Base-by-base conservation (phyloP, 2,329 filamentous ascomycete species). In the Byssochlamys sp. region DNA sequence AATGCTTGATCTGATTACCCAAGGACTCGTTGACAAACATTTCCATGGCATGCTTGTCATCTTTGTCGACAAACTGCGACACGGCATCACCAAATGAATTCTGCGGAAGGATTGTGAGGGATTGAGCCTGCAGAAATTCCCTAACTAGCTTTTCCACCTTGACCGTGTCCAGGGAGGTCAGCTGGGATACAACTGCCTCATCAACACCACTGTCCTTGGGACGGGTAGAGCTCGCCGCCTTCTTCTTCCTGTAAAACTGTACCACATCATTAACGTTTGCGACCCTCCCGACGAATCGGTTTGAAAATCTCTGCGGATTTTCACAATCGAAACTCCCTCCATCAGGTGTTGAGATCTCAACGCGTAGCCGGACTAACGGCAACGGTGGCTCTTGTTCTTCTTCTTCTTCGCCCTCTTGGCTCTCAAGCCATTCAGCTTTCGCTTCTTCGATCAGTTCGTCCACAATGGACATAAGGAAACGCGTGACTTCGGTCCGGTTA, bases 261-360 rank as follows among this genome's bases (percentile, higher is more conserved):
- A 99, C 86, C 0, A 99, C 90, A 65, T 99, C 94, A 64, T 91
- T 95, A 9, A 87, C 86, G 68, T 99, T 99, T 59, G 94, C 94
- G 0, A 99, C 92, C 67, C 85, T 89, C n/a, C 86, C 88, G 1
- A 88, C 81, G 65, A 97, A 99, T 2, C 91, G 84, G 69, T 95
- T 95, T 0, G 92, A 97, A 67, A 97, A 96, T 7, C 94, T 85
- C 70, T 97, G 94, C 0, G 94, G 91, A 60, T 99, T 99, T 71
- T 97, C 94, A 62, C 88, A 87, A 63, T 97, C 89, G 66, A 90
- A 99, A 35, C 85, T 84, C 12, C 90, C 89, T 3, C 90, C 91
- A 29, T 95, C 90, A 0, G 88, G 88, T 0, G 91, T 85, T 0
- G 89, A 88, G 63, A 90, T 94, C 67, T 99, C 94, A 0, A 99